Evolutionary conservation across 2,329 filamentous ascomycete genomes (phyloP), one percentile per base, ranked within the genome.

Genomic region (Hypoxylon sp.): DNA sequence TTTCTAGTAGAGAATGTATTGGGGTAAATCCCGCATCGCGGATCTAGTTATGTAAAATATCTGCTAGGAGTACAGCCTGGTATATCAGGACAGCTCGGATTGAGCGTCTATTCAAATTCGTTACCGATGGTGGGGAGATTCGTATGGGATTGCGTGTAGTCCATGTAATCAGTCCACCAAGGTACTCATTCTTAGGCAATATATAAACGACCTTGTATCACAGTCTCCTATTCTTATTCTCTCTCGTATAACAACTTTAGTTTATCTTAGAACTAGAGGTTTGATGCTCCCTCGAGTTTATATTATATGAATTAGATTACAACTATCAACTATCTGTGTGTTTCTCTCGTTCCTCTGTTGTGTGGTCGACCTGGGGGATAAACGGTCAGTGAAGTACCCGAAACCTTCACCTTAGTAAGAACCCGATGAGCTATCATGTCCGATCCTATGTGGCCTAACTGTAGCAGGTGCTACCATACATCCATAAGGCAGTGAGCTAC

Each of bases 401-500:
- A 7, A 11, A 24, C 6, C 21, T 11, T 27, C 24, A 27, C 24
- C 24, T 37, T n/a, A 29, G 27, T 21, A 58, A 44, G 37, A 44
- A 4, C 17, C 48, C 3, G 11, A 48, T 48, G 35, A 56, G 19
- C 21, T 29, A 59, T 42, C 29, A 39, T 55, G 32, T 8, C 17
- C 19, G n/a, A 19, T 21, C 17, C 17, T 4, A 4, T 8, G 15
- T 2, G 17, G 17, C 47, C 51, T 19, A 19, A 27, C 62, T 60
- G 6, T 17, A 62, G 58, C 31, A 66, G 57, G 62, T 66, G 42
- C 11, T n/a, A 68, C 27, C 57, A 46, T 58, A 13, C 11, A 17
- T 24, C 17, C 2, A 31, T 31, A 47, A 29, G 32, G 37, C n/a
- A 50, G 10, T n/a, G 19, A 37, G 51, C 46, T 58, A 37, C 51